Conservation (phyloP, 305 asterid species). For the Fraxinus angustifolia region DNA sequence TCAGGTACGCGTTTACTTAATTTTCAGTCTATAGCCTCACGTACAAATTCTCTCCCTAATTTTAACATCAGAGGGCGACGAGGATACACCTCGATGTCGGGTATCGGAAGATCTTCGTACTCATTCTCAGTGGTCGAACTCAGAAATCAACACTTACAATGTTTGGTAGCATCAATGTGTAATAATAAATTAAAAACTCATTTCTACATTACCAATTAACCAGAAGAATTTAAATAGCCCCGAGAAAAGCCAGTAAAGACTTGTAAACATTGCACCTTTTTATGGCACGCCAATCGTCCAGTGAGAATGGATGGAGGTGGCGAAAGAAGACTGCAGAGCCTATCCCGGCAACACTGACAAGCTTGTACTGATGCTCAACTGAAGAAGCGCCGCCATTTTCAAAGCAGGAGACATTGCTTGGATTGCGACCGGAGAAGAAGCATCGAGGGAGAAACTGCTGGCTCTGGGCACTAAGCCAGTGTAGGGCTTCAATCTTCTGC, state of each 20-base stretch:
- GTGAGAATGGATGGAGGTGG: conserved; percentile 59
- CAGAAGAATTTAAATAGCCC: background rate
- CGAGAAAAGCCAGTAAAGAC: background rate
- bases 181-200: conserved; percentile 1
- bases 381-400: conserved; percentile 23
- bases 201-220: background rate
- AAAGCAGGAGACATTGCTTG: conserved; percentile 28
- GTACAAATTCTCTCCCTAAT: no score
- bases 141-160: background rate
- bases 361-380: conserved; percentile 28
- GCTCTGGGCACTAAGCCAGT: conserved; percentile 80
- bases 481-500: conserved; percentile 62
- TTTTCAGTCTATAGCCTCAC: background rate
- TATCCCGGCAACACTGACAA: conserved; percentile 80
- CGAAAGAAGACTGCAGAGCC: conserved; percentile 92
- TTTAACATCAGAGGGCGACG: no score
- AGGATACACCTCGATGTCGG: no score
- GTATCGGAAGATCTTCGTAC: background rate
- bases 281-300: conserved; percentile 72
- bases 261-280: conserved; percentile 41
- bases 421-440: conserved; percentile 74
- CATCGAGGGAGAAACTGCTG: conserved; percentile 62
- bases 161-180: no score
- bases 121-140: background rate
- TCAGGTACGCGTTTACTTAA: background rate